Percentiles rank a stretch among this genome's conserved stretches.
Evolutionary conservation across 345 rosid species (phyloP).

Genomic region (Boechera stricta): DNA sequence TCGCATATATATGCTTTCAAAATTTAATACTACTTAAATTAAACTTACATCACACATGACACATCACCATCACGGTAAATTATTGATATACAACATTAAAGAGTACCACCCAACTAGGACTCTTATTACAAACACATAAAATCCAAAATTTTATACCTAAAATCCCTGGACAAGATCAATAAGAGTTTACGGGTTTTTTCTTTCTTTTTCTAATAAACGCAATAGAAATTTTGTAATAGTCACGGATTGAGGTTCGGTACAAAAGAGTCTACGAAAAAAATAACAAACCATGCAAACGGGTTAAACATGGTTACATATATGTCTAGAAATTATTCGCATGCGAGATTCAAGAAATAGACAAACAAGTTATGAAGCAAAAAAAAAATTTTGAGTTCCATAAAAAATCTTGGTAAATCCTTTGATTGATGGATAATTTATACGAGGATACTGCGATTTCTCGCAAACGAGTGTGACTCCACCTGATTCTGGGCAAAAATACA

Average conservation of each 20-base stretch:
- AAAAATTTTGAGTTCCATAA: neutral
- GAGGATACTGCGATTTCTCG: neutral
- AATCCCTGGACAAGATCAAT: neutral
- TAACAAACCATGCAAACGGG: neutral
- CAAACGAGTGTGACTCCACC: neutral
- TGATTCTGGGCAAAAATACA: neutral
- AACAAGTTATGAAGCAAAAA: neutral
- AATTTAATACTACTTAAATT: conserved; percentile 5
- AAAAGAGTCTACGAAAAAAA: neutral
- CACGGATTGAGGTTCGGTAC: conserved; percentile 1
- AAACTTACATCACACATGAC: conserved; percentile 34
- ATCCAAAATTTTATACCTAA: neutral
- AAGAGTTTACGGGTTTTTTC: neutral
- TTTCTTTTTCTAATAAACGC: neutral
- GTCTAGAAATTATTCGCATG: neutral
- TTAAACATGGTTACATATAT: neutral
- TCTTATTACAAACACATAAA: conserved; percentile 24
- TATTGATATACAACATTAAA: conserved; percentile 18
- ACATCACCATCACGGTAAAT: conserved; percentile 37
- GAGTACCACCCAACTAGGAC: conserved; percentile 35
- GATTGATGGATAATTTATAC: too few relatives aligned
- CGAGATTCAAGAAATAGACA: neutral
- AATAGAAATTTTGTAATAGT: neutral
- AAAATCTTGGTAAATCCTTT: too few relatives aligned
- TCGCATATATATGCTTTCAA: conserved; percentile 25